phyloP scores from a whole-genome alignment of 352 stramenopile species.

The Phytophthora litchii region DNA sequence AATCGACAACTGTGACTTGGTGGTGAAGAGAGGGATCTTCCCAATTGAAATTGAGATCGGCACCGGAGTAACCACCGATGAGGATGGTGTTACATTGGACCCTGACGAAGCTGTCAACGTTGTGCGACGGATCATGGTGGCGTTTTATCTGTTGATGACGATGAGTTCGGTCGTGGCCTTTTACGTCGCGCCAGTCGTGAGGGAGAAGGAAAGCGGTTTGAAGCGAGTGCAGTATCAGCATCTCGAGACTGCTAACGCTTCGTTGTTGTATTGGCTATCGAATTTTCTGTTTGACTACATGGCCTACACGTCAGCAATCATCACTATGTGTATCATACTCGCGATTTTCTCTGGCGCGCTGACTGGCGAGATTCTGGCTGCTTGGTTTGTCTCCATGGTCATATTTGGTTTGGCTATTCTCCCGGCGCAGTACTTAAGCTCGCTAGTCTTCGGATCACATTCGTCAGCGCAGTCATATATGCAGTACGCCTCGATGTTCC shows the following conservation, averaged over 20 bases:
- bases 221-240: conserved; percentile 81
- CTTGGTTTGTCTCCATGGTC: conserved; percentile 43
- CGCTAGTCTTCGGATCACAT: conserved; percentile 73
- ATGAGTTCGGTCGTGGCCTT: conserved; percentile 71
- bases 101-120: conserved; percentile 43
- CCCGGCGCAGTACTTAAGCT: conserved; percentile 69
- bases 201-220: conserved; percentile 71
- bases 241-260: conserved; percentile 51
- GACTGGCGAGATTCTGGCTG: conserved; percentile 38
- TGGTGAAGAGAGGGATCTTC: conserved; percentile 60
- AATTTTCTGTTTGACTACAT: conserved; percentile 74
- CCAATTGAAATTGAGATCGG: conserved; percentile 32
- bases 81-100: conserved; percentile 28
- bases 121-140: conserved; percentile 91
- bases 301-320: conserved; percentile 41
- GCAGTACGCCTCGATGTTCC: conserved; percentile 73
- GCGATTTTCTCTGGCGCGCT: conserved; percentile 44
- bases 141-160: conserved; percentile 78
- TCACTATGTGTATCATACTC: conserved; percentile 41
- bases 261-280: conserved; percentile 70
- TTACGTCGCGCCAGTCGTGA: conserved; percentile 67
- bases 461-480: conserved; percentile 83
- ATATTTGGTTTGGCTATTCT: conserved; percentile 62
- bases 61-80: conserved; percentile 23
- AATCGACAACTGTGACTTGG: conserved; percentile 48